Evolutionary conservation across 495 filamentous ascomycete genomes (phyloP).

Genomic region (Copromyces sp.): DNA sequence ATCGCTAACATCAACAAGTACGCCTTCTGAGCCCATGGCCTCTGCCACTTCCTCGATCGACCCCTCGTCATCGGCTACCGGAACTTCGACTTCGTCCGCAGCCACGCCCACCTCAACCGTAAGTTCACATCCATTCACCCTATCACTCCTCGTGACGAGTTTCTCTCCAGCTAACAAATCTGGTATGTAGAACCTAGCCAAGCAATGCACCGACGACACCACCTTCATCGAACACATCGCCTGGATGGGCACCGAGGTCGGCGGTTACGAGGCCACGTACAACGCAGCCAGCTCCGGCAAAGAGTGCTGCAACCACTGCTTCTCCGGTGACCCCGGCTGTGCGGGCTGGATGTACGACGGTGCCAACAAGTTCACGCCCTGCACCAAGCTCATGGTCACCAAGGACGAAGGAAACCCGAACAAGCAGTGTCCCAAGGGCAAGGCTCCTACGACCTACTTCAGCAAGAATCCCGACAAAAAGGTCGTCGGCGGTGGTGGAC

Average conservation of each 20-base stretch:
- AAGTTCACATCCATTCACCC: not conserved
- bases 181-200: not conserved
- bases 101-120: slow-evolving; percentile 4
- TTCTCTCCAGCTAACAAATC: not conserved
- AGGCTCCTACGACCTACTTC: slow-evolving; percentile 1
- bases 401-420: not conserved
- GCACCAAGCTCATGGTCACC: slow-evolving; percentile 8
- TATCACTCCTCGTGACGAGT: not conserved
- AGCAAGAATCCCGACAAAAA: not conserved
- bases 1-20: slow-evolving; percentile 9
- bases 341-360: slow-evolving; percentile 17
- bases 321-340: slow-evolving; percentile 3
- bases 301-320: slow-evolving; percentile 15
- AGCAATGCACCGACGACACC: slow-evolving; percentile 5
- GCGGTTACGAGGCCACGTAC: not conserved
- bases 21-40: not conserved
- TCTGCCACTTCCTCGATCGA: not conserved
- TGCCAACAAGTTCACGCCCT: slow-evolving; percentile 10
- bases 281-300: slow-evolving; percentile 6
- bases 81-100: slow-evolving; percentile 3
- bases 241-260: slow-evolving; percentile 7
- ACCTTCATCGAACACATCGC: slow-evolving; percentile 9
- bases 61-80: not conserved
- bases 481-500: not conserved
- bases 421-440: slow-evolving; percentile 9